Conservation (phyloP, 257 asterid genomes). For the Solanum tarapatanum region DNA sequence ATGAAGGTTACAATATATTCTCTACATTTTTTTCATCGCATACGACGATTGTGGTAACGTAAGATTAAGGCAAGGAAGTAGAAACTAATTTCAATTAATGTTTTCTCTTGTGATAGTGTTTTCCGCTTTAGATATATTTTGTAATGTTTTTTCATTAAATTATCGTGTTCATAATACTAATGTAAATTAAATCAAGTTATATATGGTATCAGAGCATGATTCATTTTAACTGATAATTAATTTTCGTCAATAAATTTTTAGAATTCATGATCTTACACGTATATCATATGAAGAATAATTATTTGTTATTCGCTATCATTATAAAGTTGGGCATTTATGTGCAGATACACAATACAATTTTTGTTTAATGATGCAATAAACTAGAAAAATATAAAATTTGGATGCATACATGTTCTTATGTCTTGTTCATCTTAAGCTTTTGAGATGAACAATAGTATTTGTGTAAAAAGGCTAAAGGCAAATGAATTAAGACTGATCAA, state of each 20-base stretch:
- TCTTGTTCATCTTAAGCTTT: not conserved
- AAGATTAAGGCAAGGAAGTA: not conserved
- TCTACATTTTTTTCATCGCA: not conserved
- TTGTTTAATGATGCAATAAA: not conserved
- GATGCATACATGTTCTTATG: not conserved
- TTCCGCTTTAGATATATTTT: not conserved
- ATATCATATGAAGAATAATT: not conserved
- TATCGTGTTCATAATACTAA: too few relatives aligned
- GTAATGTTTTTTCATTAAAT: too few relatives aligned
- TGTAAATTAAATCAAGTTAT: too few relatives aligned
- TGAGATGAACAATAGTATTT: not conserved
- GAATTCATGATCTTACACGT: not conserved
- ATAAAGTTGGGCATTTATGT: not conserved
- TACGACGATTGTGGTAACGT: not conserved
- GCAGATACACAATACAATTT: not conserved
- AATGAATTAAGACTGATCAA: not conserved
- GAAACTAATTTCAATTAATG: not conserved
- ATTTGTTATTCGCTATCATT: not conserved
- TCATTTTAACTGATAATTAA: not conserved
- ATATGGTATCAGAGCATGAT: not conserved
- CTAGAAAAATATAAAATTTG: not conserved
- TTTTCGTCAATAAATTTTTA: not conserved
- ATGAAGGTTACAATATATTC: not conserved
- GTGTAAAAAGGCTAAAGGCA: not conserved
- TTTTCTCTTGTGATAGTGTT: not conserved